Conservation (phyloP, 176 grass and related monocot species). For the Eleusine indica region DNA sequence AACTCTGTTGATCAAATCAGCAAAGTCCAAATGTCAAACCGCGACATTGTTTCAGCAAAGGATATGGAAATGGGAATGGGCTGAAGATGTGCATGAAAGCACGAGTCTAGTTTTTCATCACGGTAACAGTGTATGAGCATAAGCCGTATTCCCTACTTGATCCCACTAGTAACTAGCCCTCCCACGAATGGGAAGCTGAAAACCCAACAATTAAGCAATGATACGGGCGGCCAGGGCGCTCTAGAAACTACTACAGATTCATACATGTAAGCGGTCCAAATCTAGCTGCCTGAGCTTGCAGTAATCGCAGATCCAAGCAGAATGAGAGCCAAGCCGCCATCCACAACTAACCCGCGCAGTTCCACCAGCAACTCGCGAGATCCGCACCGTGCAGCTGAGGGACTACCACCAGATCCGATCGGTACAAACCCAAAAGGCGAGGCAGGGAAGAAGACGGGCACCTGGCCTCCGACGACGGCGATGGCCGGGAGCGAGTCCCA, state of each 20-base stretch:
- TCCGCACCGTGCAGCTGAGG: conserved; percentile 26
- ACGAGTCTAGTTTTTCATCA: conserved; percentile 1
- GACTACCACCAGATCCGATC: conserved; percentile 38
- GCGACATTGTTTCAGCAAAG: not conserved
- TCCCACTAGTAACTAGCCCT: conserved; percentile 6
- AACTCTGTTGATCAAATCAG: conserved; percentile 58
- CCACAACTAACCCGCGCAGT: not conserved
- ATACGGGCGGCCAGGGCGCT: not conserved
- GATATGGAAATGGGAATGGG: conserved; percentile 2
- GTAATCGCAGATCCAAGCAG: conserved; percentile 42
- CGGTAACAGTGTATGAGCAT: not conserved
- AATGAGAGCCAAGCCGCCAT: not conserved
- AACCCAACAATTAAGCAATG: conserved; percentile 15
- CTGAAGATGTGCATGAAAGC: not conserved
- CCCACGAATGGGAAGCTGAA: no score
- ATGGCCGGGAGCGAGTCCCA: conserved; percentile 93
- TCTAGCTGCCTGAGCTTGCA: not conserved
- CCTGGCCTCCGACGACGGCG: conserved; percentile 93
- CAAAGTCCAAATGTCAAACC: conserved; percentile 34
- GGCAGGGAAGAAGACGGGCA: conserved; percentile 4
- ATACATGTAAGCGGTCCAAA: conserved; percentile 14
- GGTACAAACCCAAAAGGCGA: conserved; percentile 3
- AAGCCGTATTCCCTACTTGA: not conserved
- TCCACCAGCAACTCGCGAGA: conserved; percentile 39
- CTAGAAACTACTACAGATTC: conserved; percentile 7